Conservation (phyloP, 1,284 basidiomycete genomes). For the Tausonia pullulans region DNA sequence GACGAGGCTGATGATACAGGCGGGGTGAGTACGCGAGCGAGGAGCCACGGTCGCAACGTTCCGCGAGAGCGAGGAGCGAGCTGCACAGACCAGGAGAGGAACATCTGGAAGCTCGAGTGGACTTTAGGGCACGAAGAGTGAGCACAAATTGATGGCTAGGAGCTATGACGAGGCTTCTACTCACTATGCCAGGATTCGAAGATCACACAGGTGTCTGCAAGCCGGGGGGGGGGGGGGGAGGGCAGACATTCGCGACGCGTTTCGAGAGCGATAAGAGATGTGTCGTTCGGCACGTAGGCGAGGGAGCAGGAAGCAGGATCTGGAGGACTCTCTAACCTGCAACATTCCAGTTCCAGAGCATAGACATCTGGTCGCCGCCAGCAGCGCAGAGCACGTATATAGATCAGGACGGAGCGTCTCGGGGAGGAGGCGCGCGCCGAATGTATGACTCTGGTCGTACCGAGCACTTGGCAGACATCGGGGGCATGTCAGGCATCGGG, state of each 20-base stretch:
- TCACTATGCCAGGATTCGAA: conserved; percentile 37
- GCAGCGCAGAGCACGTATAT: background rate
- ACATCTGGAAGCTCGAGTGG: conserved; percentile 51
- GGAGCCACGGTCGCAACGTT: background rate
- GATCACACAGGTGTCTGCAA: conserved; percentile 34
- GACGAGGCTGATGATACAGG: conserved; percentile 41
- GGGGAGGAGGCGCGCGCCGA: background rate
- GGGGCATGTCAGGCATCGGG: background rate
- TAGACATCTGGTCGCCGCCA: conserved; percentile 17
- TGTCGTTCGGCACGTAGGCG: background rate
- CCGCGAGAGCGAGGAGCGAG: conserved; percentile 44
- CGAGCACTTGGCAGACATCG: background rate
- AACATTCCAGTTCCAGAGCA: conserved; percentile 22
- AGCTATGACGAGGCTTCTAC: conserved; percentile 24
- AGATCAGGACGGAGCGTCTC: background rate
- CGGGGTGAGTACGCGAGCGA: conserved; percentile 24
- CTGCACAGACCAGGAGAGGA: conserved; percentile 40
- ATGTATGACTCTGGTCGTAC: background rate
- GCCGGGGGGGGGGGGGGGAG: background rate
- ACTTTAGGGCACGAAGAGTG: conserved; percentile 55
- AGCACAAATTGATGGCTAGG: conserved; percentile 25
- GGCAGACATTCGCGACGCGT: background rate
- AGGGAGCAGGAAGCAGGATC: background rate
- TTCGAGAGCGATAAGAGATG: too few relatives aligned
- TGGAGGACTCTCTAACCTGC: background rate